phyloP scores from a whole-genome alignment of 371 early-diverging fungal species.

The Mucor velutinosus region DNA sequence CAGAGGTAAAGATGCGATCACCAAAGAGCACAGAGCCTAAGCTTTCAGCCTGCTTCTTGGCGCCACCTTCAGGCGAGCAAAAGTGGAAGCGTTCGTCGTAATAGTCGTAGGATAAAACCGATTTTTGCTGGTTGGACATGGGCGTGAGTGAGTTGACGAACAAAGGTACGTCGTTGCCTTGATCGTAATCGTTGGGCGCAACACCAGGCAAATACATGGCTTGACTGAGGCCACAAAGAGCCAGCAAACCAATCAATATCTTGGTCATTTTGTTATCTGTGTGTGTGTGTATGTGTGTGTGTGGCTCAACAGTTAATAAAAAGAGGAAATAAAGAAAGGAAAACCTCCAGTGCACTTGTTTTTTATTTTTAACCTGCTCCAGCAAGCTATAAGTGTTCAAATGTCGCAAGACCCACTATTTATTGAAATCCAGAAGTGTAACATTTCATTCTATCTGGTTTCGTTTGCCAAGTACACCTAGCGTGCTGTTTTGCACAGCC shows the following conservation, averaged over 20 bases:
- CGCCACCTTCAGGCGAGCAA: constrained; percentile 74
- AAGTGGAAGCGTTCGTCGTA: constrained; percentile 85
- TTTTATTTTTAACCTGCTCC: background rate
- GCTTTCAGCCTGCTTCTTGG: constrained; percentile 75
- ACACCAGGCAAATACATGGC: constrained; percentile 94
- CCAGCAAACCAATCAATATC: constrained; percentile 15
- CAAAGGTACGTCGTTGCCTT: constrained; percentile 72
- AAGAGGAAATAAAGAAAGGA: background rate
- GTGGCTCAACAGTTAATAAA: background rate
- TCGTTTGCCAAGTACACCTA: too few species aligned
- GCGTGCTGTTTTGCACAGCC: background rate
- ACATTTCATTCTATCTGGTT: background rate
- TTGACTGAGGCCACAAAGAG: constrained; percentile 17
- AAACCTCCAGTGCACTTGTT: background rate
- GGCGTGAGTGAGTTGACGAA: constrained; percentile 92
- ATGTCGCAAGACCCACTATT: background rate
- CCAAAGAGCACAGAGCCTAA: constrained; percentile 94
- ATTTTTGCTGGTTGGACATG: constrained; percentile 64
- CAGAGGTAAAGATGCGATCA: constrained; percentile 90
- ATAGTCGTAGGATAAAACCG: constrained; percentile 86
- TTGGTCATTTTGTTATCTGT: constrained; percentile 3
- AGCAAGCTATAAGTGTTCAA: background rate
- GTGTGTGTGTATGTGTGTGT: background rate
- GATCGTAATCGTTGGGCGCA: constrained; percentile 84
- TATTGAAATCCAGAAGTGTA: constrained; percentile 3